These are phyloP conservation scores for Saprolegnia parasitica DNA, from an alignment of 352 stramenopile species.

Conservation along the genomic window DNA sequence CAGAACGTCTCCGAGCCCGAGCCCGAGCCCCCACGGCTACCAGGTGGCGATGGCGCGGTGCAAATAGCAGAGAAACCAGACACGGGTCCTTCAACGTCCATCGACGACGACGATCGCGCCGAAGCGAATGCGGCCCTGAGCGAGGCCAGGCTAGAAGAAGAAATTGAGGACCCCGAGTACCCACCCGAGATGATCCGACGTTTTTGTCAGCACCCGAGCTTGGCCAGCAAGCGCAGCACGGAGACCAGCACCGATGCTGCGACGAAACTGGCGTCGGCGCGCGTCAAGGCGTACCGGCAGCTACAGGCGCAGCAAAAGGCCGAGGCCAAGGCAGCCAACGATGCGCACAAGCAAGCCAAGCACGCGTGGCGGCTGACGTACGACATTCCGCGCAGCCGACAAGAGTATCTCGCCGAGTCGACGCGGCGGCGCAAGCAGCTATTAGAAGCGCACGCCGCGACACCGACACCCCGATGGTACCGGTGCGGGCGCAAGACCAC, in stretches of 20 bases:
- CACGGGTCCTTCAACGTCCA: too few relatives aligned
- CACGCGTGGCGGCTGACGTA: conserved; percentile 6
- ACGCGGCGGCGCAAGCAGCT: background rate
- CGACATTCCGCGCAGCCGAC: background rate
- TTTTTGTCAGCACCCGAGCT: background rate
- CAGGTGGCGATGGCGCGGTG: background rate
- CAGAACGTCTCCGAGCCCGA: background rate
- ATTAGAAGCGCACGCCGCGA: background rate
- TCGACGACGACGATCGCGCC: too few relatives aligned
- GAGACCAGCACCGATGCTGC: background rate
- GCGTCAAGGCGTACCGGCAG: background rate
- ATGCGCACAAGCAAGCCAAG: background rate
- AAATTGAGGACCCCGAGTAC: background rate
- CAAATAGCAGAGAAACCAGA: background rate
- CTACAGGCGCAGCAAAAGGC: background rate
- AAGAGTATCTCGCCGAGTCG: background rate
- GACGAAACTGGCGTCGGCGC: background rate
- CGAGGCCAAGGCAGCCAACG: background rate
- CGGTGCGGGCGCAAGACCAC: background rate
- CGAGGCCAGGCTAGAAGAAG: too few relatives aligned
- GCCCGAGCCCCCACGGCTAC: background rate
- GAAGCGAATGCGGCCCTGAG: too few relatives aligned
- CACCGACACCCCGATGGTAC: background rate
- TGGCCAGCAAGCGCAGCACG: background rate
- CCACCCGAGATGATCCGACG: background rate